Evolutionary conservation across 2,329 filamentous ascomycete genomes (phyloP).

Genomic region (Aspergillus calidoustus): DNA sequence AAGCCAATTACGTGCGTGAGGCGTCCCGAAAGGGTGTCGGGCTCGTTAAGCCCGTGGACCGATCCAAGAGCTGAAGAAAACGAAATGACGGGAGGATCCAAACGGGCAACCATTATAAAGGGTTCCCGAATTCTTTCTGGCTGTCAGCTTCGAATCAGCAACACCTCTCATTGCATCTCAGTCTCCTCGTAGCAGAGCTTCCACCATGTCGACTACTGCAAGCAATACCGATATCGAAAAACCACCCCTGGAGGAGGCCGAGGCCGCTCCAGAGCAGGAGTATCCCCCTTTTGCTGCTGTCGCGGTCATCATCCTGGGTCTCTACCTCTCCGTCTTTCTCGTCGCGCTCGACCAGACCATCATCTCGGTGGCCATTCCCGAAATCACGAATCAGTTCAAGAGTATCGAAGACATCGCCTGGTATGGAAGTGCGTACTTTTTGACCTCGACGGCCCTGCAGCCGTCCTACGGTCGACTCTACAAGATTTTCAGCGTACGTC

Average conservation of each 20-base stretch:
- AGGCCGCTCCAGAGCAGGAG: conserved; percentile 10
- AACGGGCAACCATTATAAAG: neutral
- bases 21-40: neutral
- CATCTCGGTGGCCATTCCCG: conserved; percentile 40
- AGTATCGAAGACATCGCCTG: conserved; percentile 20
- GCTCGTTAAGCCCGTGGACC: neutral
- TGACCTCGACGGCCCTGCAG: conserved; percentile 15
- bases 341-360: conserved; percentile 37
- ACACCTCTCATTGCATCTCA: neutral
- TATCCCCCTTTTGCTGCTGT: conserved; percentile 28
- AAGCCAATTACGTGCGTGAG: neutral
- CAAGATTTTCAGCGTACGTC: conserved; percentile 14
- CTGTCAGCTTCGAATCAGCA: neutral
- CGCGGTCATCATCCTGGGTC: conserved; percentile 27
- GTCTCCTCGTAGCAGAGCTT: neutral
- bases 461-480: conserved; percentile 13
- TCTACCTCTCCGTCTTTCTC: conserved; percentile 33
- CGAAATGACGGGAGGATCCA: neutral
- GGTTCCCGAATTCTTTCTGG: neutral
- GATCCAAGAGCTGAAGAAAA: neutral
- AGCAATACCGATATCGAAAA: conserved; percentile 10
- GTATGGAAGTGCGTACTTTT: conserved; percentile 19
- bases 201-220: neutral
- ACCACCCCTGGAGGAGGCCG: conserved; percentile 1
- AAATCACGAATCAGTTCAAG: conserved; percentile 41